Base-by-base conservation (phyloP, 108 stramenopile genomes). In the Epipyxis sp. region DNA sequence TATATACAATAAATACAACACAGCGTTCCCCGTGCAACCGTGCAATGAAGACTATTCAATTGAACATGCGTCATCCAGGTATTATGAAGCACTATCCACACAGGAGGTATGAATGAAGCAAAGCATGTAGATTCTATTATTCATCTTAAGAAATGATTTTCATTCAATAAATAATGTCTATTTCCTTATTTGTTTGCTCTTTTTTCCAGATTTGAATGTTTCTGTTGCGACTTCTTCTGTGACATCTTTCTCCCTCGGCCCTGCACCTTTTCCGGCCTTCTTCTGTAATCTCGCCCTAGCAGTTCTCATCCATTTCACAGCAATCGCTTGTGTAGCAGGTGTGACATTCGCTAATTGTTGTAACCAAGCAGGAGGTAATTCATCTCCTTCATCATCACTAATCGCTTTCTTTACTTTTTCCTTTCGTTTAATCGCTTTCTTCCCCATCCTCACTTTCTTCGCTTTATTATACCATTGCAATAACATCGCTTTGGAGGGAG, bases 301-400 rank as follows among this genome's bases (percentile, higher is more conserved):
- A 34, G 83, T 85, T 10, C 87, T 81, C 58, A 87, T 42, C 87
- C 87, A 87, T 29, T 83, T 84, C 6, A 87, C 71, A 2, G 87
- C 87, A 10, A 87, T 82, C 27, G 84, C 84, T 45, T 79, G 69
- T 1, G 59, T 59, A 34, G 86, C 86, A 37, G 78, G 76, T 20
- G 81, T 79, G n/a, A 87, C 20, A 40, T 32, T 44, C 27, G 82
- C 30, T 32, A 65, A 13, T 6, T 29, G 39, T 39, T 44, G 27
- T 32, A 77, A 37, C 40, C 69, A 77, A 85, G 82, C 81, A 6
- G 20, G 6, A 30, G 57, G 42, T 42, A 81, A 69, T 29, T 84
- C 87, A 41, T 84, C 83, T 34, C 43, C 59, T 40, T 86, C 87
- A 39, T 87, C 87, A 40, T 87, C 87, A 42, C 69, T 59, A 42